Evolutionary conservation across 2,329 filamentous ascomycete species (phyloP).

Genomic region (Aspergillus floridensis): DNA sequence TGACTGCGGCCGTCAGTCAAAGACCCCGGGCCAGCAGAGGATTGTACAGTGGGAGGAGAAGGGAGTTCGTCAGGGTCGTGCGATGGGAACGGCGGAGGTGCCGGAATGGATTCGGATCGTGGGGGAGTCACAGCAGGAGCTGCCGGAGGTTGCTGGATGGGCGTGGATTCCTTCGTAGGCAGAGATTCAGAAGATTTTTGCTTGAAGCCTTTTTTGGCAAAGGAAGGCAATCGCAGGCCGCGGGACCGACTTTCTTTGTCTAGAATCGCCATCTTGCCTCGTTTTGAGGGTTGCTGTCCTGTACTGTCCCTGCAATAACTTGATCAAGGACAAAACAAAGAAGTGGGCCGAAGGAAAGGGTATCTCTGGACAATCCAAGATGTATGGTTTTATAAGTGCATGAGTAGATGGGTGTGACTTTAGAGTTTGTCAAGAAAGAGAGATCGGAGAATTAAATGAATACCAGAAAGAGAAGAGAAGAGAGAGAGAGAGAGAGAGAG

Average conservation of each 20-base stretch:
- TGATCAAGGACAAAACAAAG: background rate
- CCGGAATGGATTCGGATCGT: slow-evolving; percentile 13
- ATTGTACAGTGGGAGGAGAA: slow-evolving; percentile 8
- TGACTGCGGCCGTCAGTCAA: background rate
- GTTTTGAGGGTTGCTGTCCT: slow-evolving; percentile 1
- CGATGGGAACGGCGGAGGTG: background rate
- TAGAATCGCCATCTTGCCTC: slow-evolving; percentile 30
- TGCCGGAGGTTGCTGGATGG: slow-evolving; percentile 11
- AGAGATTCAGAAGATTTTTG: slow-evolving; percentile 27
- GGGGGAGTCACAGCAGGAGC: slow-evolving; percentile 3
- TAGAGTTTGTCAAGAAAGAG: background rate
- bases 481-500: background rate
- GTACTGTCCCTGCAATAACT: background rate
- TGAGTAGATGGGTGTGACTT: background rate
- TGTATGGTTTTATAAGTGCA: no score
- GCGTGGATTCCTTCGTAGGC: slow-evolving; percentile 20
- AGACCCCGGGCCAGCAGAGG: slow-evolving; percentile 9
- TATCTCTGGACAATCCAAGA: no score
- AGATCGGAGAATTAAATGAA: background rate
- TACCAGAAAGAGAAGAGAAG: background rate
- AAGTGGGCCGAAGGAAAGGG: background rate
- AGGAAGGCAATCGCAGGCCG: slow-evolving; percentile 34
- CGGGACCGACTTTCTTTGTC: slow-evolving; percentile 36
- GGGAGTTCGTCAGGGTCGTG: background rate
- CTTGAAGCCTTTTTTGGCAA: slow-evolving; percentile 29